Base-by-base conservation (phyloP, 768 basidiomycete species). In the Leccinum olivaceopallidum region DNA sequence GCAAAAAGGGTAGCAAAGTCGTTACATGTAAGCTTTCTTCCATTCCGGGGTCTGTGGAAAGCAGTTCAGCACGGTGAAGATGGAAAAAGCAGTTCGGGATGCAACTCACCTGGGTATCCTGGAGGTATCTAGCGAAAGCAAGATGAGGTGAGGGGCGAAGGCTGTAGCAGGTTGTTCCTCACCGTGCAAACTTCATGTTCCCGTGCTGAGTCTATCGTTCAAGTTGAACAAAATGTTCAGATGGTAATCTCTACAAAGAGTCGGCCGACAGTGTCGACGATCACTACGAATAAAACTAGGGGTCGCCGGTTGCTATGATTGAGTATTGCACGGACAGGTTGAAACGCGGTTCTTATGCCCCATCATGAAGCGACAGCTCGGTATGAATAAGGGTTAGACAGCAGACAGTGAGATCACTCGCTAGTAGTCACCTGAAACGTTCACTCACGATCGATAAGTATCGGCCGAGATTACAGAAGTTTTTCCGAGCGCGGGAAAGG, bases 111-210 rank as follows among this genome's bases (percentile, higher is more conserved):
- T 89, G 89, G 0, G 84, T 86, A 66, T 90, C 87, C 63, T 84
- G 77, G 16, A 90, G 78, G 71, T 89, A 88, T 62, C 88, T 89
- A 36, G 34, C 6, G 34, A 30, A 13, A 13, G 28, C 44, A 42
- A 0, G 28, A 22, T 28, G 4, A 28, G n/a, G 48, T 59, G 20
- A 59, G 14, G n/a, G 34, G 44, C 4, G 37, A 32, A 30, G 13
- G 28, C 12, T 4, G 42, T 3, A 26, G 10, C 20, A 42, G 44
- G 49, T 37, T n/a, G 16, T 6, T 12, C 69, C 79, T 65, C 56
- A 85, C 85, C 78, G 77, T 65, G 83, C 83, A 77, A 86, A 87
- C 66, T 86, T 86, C 85, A 87, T 86, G 62, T 42, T 56, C 55
- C n/a, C 49, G 30, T 34, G 55, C 10, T 5, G 53, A 53, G 50